Base-by-base conservation (phyloP, 345 rosid species). In the Aegle marmelos region DNA sequence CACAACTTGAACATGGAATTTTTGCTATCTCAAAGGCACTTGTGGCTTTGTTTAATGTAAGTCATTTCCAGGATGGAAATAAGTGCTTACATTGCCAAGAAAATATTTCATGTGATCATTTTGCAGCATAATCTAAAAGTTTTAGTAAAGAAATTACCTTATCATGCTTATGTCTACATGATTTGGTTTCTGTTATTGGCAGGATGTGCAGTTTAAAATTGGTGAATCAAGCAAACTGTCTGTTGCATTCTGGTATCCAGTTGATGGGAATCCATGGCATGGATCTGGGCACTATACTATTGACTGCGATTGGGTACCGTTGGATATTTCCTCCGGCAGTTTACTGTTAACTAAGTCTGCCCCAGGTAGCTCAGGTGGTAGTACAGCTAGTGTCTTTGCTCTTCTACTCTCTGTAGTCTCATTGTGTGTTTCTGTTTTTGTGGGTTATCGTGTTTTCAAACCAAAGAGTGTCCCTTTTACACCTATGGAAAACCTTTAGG, bases 221-320 rank as follows among this genome's bases (percentile, higher is more conserved):
- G 95, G 95, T 1, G 85, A 85, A 72, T 73, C 88, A 0, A 85
- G 91, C 86, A 91, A 91, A 84, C 89, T 94, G 91, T 84, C 98
- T 8, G 97, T 82, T 61, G 98, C 95, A 79, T 92, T 92, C 88
- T 94, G 99, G 99, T 96, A 94, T 83, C 98, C 99, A 16, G 88
- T 82, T 24, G 91, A 89, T 8, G 89, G 90, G 81, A 90, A 85
- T 31, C 84, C 92, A 10, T 96, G 99, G 99, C 93, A 89, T 48
- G 93, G 94, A 64, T 91, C 98, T 13, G 94, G 90, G 27, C 99
- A 96, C 83, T 96, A 89, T 79, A 81, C 95, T n/a, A 83, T 92
- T 63, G 86, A 86, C 86, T 96, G 99, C 66, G 92, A 91, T 68
- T 96, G 99, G 99, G 80, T 88, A 28, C 83, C 89, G 4, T 54